Base-by-base conservation (phyloP, 2,329 filamentous ascomycete genomes). In the Cytospora chrysosperma region DNA sequence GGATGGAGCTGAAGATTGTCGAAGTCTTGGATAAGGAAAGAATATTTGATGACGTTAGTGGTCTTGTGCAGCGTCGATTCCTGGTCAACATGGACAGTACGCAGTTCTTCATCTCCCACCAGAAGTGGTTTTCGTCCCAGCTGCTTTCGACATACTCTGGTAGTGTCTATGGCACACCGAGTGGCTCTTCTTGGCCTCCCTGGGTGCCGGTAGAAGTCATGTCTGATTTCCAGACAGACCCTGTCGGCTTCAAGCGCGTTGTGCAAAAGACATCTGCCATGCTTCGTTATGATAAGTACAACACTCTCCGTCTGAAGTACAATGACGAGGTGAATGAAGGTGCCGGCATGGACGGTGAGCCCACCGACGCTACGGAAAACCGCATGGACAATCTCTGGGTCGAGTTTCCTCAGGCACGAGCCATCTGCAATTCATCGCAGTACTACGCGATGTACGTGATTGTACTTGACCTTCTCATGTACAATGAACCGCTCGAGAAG, bases 361-460 rank as follows among this genome's bases (percentile, higher is more conserved):
- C 83, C 24, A 77, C 81, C 53, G 85, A 88, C 56, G 21, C 61
- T 12, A 83, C 80, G 67, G 92, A 96, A 73, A 88, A 82, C 68
- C 86, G 93, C n/a, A 94, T 97, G 79, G 95, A 99, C 75, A 94
- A 96, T 73, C 85, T 99, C 17, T 97, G 92, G 87, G 91, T 99
- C 37, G 93, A 98, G 71, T 99, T 99, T 71, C 95, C 95, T 15
- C 91, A 96, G 68, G 88, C 96, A 51, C 86, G 93, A 62, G 94
- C 93, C n/a, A 87, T 97, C 53, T 99, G 96, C 79, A 96, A 99
- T 76, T 99, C 96, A 7, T 87, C 90, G 47, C 94, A 99, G 76
- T 99, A 99, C 78, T 99, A 96, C 74, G 91, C 95, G 5, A 88
- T 99, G 82, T 99, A 99, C 73, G 92, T 99, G 76, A 99, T 99